Evolutionary conservation across 164 flowering plant species (phyloP), one percentile per base, ranked within the genome.

Genomic region (Piper betle): DNA sequence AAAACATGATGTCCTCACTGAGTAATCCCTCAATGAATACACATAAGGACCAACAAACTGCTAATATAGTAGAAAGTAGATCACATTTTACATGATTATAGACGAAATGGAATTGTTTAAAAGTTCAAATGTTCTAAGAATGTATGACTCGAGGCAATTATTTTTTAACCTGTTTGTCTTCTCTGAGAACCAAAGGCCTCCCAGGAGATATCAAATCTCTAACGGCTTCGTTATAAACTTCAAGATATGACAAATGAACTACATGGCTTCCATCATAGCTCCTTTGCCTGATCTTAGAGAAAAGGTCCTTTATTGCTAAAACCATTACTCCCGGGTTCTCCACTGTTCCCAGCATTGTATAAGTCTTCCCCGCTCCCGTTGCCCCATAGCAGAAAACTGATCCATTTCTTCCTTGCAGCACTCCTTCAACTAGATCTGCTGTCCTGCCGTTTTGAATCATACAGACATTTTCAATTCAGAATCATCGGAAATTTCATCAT

Each of bases 271-370:
- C 96, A 69, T 88, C 96, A 64, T 67, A 84, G 72, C 96, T 91
- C 69, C 94, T 77, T 64, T 86, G 91, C 52, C 94, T 77, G 10
- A 91, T 81, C 72, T 86, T 88, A 37, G 76, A 66, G 60, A 91
- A 91, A 39, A 91, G 80, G 71, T 91, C 96, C 68, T 88, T 91
- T 42, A 91, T 91, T 56, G 97, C 97, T 69, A 91, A 79, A 48
- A 91, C 97, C 97, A 91, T 91, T 52, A 91, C 96, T 7, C 97
- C 97, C 0, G 96, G 97, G 69, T 80, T 86, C 62, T 86, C 94
- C 57, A 83, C 62, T 5, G 97, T 88, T 17, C 97, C 97, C 0
- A 91, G 81, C 97, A 91, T 91, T 38, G 97, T 91, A 69, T 88
- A 81, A 0, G 97, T 91, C 72, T 91, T 91, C 37, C 97, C 97